phyloP scores from a whole-genome alignment of 2,329 filamentous ascomycete species.

The Aspergillus thermomutatus region DNA sequence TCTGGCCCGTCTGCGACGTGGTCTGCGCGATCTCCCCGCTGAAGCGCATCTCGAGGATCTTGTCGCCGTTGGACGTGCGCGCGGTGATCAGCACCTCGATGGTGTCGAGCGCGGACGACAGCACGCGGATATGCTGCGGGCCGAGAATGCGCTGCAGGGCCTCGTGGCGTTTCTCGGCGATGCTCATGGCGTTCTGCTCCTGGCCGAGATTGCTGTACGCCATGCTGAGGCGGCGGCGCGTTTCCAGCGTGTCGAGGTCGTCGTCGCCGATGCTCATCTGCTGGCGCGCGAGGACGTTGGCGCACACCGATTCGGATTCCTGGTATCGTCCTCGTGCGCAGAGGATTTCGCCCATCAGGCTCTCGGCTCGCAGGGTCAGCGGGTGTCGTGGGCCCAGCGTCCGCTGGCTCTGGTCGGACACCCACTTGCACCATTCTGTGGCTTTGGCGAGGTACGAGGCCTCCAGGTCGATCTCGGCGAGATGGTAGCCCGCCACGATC shows the following conservation, averaged over 20 bases:
- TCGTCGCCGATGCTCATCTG: conserved; percentile 32
- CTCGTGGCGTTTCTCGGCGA: conserved; percentile 16
- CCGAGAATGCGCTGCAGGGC: conserved; percentile 24
- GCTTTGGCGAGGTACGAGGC: conserved; percentile 23
- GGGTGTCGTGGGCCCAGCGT: conserved; percentile 24
- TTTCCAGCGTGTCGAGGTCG: conserved; percentile 28
- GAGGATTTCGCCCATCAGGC: conserved; percentile 27
- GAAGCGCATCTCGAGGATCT: conserved; percentile 8
- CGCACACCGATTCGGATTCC: conserved; percentile 28
- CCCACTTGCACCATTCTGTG: conserved; percentile 30
- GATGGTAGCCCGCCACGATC: conserved; percentile 22
- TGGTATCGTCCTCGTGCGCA: conserved; percentile 22
- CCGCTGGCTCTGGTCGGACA: conserved; percentile 23
- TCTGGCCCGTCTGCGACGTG: conserved; percentile 10
- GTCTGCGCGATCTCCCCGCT: conserved; percentile 15
- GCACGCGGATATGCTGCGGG: conserved; percentile 25
- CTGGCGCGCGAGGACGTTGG: conserved; percentile 30
- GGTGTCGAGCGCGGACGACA: conserved; percentile 17
- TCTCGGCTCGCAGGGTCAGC: conserved; percentile 27
- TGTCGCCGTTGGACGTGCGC: conserved; percentile 8
- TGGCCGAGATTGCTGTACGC: conserved; percentile 19
- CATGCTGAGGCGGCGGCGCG: conserved; percentile 24
- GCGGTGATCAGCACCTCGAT: conserved; percentile 23
- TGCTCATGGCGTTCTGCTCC: background rate
- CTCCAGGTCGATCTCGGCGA: conserved; percentile 28